Conservation (phyloP, 768 basidiomycete genomes). For the Russula virescens region DNA sequence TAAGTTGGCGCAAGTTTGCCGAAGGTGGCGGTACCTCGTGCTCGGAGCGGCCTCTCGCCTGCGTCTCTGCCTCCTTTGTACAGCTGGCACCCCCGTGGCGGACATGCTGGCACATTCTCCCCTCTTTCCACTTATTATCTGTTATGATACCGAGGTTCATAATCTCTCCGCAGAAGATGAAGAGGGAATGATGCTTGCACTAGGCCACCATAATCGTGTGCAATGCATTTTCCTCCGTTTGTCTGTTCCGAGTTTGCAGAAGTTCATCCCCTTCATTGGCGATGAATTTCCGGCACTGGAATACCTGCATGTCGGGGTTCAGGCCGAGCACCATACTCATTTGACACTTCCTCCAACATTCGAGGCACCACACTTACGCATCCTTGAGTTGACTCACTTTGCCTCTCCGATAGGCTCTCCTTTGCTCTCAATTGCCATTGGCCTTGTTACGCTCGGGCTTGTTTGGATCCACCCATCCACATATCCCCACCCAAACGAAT, state of each 20-base stretch:
- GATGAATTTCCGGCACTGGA: background rate
- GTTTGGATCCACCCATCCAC: background rate
- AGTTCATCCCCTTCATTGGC: background rate
- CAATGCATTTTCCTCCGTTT: background rate
- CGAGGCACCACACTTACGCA: background rate
- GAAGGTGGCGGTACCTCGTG: background rate
- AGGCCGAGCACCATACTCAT: too few species aligned
- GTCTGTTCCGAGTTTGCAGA: background rate
- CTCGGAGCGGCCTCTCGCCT: background rate
- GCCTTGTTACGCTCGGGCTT: background rate
- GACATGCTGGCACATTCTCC: background rate
- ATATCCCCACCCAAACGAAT: background rate
- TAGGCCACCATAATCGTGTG: background rate
- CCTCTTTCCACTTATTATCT: background rate
- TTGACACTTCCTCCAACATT: background rate
- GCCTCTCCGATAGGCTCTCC: background rate
- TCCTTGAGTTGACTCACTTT: background rate
- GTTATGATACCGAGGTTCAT: background rate
- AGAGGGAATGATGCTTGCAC: background rate
- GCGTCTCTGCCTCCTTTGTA: background rate
- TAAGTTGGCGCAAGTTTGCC: background rate
- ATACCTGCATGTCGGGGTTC: background rate
- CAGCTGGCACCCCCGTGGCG: background rate
- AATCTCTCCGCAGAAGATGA: background rate
- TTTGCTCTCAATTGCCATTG: background rate